These are phyloP conservation scores for Beta vulgaris DNA, from an alignment of 148 eudicot genomes.

Conservation along the genomic window DNA sequence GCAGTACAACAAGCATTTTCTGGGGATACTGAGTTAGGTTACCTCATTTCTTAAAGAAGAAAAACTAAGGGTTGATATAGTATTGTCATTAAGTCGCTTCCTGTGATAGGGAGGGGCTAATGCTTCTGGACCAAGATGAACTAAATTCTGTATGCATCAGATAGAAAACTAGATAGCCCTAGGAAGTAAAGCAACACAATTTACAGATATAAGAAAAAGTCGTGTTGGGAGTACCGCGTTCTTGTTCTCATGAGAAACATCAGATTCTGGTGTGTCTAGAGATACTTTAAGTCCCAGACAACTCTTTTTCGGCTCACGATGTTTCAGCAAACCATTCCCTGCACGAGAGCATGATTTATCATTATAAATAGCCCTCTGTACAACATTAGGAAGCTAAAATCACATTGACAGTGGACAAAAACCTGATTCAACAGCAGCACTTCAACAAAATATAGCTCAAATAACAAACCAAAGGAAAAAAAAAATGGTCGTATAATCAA, in stretches of 20 bases:
- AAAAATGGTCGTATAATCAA: background rate
- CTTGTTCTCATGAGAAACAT: slow-evolving; percentile 32
- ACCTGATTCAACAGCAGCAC: background rate
- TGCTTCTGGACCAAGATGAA: background rate
- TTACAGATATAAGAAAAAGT: slow-evolving; percentile 9
- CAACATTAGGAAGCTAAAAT: background rate
- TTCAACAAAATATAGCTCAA: background rate
- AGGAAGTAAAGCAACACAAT: background rate
- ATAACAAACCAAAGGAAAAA: background rate
- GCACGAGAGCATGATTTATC: slow-evolving; percentile 17
- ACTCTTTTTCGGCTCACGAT: slow-evolving; percentile 20
- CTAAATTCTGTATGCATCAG: background rate
- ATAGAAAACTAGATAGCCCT: background rate
- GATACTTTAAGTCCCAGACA: slow-evolving; percentile 16
- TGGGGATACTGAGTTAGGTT: too few species aligned
- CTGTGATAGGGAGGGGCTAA: background rate
- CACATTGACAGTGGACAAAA: background rate
- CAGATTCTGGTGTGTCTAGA: slow-evolving; percentile 35
- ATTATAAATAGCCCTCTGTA: background rate
- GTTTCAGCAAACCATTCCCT: slow-evolving; percentile 22
- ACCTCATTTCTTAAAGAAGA: too few species aligned
- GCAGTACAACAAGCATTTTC: too few species aligned
- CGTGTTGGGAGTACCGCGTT: slow-evolving; percentile 31
- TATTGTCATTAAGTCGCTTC: too few species aligned
- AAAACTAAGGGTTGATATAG: too few species aligned